Evolutionary conservation across 768 basidiomycete species (phyloP).

Genomic region (Termitomyces sp.): DNA sequence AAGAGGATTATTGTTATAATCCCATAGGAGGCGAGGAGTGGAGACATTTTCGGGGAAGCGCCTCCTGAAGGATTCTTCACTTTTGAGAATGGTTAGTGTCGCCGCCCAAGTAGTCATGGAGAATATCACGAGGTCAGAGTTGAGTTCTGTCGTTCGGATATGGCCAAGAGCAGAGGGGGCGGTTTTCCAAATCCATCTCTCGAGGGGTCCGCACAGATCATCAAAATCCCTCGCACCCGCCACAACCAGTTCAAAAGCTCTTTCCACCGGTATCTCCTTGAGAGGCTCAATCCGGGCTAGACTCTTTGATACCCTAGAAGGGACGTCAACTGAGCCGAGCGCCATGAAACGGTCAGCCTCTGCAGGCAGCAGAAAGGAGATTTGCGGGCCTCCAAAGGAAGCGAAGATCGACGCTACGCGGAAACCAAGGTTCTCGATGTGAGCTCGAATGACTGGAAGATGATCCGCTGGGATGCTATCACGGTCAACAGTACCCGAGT

Average conservation of each 20-base stretch:
- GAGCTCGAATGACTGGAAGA: no score
- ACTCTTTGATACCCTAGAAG: no score
- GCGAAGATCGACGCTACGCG: no score
- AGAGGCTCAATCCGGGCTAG: background rate
- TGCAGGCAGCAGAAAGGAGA: no score
- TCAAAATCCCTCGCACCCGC: background rate
- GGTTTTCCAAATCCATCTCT: background rate
- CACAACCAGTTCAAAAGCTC: background rate
- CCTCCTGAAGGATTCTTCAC: background rate
- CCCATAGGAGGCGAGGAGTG: fast-evolving
- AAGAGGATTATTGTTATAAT: background rate
- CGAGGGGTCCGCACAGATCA: fast-evolving
- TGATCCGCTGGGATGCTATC: no score
- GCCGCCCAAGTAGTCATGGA: background rate
- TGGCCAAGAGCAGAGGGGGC: fast-evolving
- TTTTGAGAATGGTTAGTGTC: background rate
- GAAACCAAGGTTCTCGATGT: no score
- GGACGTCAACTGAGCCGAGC: no score
- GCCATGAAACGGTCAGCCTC: no score
- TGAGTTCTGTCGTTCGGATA: background rate
- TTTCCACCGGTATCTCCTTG: background rate
- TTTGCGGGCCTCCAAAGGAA: no score
- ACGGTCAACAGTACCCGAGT: fast-evolving
- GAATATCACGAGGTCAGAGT: background rate
- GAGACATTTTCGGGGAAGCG: background rate